A percentile compares a stretch with the other conserved stretches of the same genome.
Evolutionary conservation across 2,329 filamentous ascomycete genomes (phyloP).

Genomic region (Fusarium avenaceum): DNA sequence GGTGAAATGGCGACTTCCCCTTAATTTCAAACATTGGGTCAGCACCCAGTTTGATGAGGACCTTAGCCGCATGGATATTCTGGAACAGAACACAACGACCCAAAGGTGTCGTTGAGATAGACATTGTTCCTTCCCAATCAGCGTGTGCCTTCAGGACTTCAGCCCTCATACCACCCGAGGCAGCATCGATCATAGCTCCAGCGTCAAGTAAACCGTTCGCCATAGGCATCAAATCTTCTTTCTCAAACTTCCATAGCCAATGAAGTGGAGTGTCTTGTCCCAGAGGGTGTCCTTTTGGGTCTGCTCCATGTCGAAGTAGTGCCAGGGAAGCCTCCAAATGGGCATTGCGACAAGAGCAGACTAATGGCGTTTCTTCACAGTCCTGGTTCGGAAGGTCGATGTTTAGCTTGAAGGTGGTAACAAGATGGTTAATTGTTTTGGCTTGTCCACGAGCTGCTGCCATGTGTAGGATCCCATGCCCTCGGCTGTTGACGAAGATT

Average conservation of each 20-base stretch:
- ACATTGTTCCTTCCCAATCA: slow-evolving; percentile 7
- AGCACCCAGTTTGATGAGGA: background rate
- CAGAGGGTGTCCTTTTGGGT: background rate
- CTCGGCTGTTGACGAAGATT: slow-evolving; percentile 6
- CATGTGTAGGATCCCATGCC: background rate
- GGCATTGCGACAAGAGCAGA: slow-evolving; percentile 1
- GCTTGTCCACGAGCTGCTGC: background rate
- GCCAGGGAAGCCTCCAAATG: background rate
- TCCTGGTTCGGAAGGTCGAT: background rate
- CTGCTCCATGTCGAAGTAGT: background rate
- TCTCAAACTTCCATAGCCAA: slow-evolving; percentile 1
- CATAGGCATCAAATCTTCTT: background rate
- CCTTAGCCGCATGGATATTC: background rate
- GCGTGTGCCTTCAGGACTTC: slow-evolving; percentile 2
- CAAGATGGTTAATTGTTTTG: background rate
- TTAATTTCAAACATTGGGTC: background rate
- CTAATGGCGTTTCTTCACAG: background rate
- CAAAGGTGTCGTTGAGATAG: background rate
- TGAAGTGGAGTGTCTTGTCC: slow-evolving; percentile 2
- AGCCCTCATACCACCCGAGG: background rate
- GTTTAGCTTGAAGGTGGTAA: background rate
- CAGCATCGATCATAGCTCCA: background rate
- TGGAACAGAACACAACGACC: background rate
- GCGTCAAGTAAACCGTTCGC: background rate
- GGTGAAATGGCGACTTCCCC: background rate